phyloP scores from a whole-genome alignment of 2,329 filamentous ascomycete genomes.

The Epichloe glyceriae region DNA sequence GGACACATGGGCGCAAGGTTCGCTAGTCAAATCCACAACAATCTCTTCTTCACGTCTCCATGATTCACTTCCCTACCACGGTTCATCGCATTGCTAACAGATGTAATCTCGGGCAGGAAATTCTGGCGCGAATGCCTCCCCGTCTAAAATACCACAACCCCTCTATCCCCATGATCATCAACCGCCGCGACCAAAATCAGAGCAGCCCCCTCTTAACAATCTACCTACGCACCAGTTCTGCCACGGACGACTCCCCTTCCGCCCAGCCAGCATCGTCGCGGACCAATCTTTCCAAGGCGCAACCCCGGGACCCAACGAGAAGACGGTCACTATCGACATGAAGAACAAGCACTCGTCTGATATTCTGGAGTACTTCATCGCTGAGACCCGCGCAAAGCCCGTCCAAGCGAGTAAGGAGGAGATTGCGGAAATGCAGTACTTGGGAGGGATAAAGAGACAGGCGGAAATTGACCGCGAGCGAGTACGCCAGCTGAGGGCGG shows the following conservation, averaged over 20 bases:
- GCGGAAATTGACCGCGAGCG: conserved; percentile 41
- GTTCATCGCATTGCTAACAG: conserved; percentile 9
- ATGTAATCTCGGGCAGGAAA: conserved; percentile 41
- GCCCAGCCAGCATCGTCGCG: conserved; percentile 34
- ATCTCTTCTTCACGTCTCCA: conserved; percentile 13
- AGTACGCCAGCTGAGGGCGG: conserved; percentile 37
- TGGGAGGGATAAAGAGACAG: conserved; percentile 40
- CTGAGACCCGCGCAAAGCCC: conserved; percentile 45
- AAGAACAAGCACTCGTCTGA: conserved; percentile 44
- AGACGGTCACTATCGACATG: conserved; percentile 47
- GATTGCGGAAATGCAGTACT: conserved; percentile 38
- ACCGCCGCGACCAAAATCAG: conserved; percentile 46
- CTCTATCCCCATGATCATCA: conserved; percentile 66
- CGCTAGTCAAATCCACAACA: conserved; percentile 4
- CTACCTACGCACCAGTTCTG: conserved; percentile 38
- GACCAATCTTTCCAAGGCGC: conserved; percentile 34
- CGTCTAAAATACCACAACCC: conserved; percentile 94
- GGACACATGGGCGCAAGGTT: conserved; percentile 61
- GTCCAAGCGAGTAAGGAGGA: conserved; percentile 49
- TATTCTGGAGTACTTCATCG: conserved; percentile 51
- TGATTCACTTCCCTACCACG: not conserved
- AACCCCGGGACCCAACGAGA: conserved; percentile 35
- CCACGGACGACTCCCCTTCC: conserved; percentile 17
- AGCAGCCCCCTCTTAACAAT: conserved; percentile 50
- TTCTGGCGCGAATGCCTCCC: conserved; percentile 76